Conservation (phyloP, 257 asterid species). For the Ballota nigra region DNA sequence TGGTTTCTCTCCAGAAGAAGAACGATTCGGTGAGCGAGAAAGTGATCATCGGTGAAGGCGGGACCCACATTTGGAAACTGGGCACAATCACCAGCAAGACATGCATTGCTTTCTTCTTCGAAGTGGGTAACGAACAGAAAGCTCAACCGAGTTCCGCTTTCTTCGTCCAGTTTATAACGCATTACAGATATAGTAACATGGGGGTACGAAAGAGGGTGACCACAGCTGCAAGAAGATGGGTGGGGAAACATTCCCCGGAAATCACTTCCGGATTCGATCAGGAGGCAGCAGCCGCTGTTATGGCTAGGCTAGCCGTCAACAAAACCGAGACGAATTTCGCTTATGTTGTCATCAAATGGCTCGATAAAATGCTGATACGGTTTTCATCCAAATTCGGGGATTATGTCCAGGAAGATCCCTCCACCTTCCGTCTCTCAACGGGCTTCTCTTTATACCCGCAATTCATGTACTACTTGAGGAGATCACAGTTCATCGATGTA, state of each 20-base stretch:
- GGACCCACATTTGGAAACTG: conserved; percentile 75
- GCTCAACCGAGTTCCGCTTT: conserved; percentile 73
- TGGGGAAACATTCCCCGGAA: conserved; percentile 64
- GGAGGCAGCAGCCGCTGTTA: conserved; percentile 92
- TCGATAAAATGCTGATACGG: conserved; percentile 62
- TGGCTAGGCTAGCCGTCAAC: conserved; percentile 80
- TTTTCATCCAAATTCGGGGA: conserved; percentile 89
- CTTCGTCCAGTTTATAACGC: conserved; percentile 78
- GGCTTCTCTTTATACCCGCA: conserved; percentile 87
- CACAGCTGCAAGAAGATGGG: conserved; percentile 96
- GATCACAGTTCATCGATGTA: conserved; percentile 86
- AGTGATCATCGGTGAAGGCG: conserved; percentile 68
- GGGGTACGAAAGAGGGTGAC: conserved; percentile 86
- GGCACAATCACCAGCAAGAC: conserved; percentile 69
- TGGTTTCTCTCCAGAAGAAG: conserved; percentile 55
- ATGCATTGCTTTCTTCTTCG: conserved; percentile 84
- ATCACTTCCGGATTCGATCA: conserved; percentile 86
- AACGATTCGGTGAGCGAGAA: conserved; percentile 61
- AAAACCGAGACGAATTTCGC: conserved; percentile 40
- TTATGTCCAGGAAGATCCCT: conserved; percentile 80
- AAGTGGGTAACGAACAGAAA: conserved; percentile 60
- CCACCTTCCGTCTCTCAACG: conserved; percentile 76
- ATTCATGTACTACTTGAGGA: conserved; percentile 79
- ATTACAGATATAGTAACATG: conserved; percentile 63
- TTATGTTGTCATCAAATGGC: conserved; percentile 75